A percentile compares a stretch with the other conserved stretches of the same genome.
Conservation (phyloP, 2,329 filamentous ascomycete genomes). For the Colletotrichum neosansevieriae region DNA sequence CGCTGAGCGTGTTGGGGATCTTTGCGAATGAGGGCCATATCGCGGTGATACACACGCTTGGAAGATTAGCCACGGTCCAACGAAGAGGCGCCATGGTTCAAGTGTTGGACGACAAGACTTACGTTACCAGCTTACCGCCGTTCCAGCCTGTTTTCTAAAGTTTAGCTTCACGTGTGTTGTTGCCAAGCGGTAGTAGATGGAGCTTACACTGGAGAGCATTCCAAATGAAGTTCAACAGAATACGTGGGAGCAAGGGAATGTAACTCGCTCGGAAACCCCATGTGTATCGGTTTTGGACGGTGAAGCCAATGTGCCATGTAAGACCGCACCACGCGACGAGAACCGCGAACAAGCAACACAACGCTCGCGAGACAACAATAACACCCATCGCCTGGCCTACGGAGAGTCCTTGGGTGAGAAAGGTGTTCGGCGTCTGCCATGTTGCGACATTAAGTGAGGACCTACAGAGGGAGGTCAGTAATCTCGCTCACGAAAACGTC, state of each 20-base stretch:
- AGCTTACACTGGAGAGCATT: neutral
- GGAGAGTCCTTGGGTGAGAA: constrained; percentile 60
- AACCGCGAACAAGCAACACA: constrained; percentile 57
- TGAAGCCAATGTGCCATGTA: constrained; percentile 64
- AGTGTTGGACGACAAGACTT: neutral
- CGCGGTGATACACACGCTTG: constrained; percentile 54
- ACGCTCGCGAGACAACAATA: constrained; percentile 56
- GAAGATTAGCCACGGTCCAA: neutral
- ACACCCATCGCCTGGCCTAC: constrained; percentile 61
- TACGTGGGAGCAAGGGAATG: constrained; percentile 59
- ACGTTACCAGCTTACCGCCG: constrained; percentile 1
- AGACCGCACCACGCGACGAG: constrained; percentile 61
- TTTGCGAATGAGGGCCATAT: constrained; percentile 58
- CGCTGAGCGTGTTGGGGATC: constrained; percentile 58
- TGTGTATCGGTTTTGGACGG: constrained; percentile 61
- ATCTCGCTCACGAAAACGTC: neutral
- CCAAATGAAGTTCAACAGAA: constrained; percentile 63
- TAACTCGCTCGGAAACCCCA: constrained; percentile 63
- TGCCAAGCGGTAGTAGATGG: no score
- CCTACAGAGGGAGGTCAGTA: neutral
- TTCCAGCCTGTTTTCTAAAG: neutral
- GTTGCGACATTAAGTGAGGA: constrained; percentile 54
- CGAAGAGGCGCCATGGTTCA: neutral
- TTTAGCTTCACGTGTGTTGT: neutral
- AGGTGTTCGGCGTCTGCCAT: constrained; percentile 62